These are phyloP conservation scores for Ophiocytium majus DNA, from an alignment of 352 stramenopile species.

Conservation along the genomic window DNA sequence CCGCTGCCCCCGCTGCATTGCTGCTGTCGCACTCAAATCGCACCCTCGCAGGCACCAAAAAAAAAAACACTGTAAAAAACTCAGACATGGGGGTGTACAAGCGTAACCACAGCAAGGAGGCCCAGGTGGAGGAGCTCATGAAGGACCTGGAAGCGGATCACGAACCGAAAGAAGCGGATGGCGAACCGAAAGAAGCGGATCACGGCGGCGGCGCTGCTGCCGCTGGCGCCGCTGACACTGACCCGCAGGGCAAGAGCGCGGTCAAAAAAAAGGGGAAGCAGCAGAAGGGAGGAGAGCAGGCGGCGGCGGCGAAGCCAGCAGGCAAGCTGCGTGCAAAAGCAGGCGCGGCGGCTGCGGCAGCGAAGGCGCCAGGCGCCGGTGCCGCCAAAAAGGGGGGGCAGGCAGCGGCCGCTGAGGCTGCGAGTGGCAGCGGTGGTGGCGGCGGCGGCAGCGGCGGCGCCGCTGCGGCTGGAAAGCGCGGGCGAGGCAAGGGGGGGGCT, in stretches of 20 bases:
- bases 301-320: too few species aligned
- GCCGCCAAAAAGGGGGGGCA: too few species aligned
- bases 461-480: too few species aligned
- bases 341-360: too few species aligned
- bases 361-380: too few species aligned
- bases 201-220: not conserved
- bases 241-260: not conserved
- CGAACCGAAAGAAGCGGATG: not conserved
- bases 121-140: not conserved
- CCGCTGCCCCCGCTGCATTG: too few species aligned
- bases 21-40: too few species aligned
- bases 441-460: too few species aligned
- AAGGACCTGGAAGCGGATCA: not conserved
- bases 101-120: not conserved
- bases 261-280: not conserved
- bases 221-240: not conserved
- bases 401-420: too few species aligned
- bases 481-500: not conserved
- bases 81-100: not conserved
- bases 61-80: too few species aligned
- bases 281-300: not conserved
- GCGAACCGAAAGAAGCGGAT: not conserved
- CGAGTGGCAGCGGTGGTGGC: not conserved
- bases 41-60: too few species aligned
- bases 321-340: not conserved